These are phyloP conservation scores for Talaromyces trachyspermus DNA, from an alignment of 495 filamentous ascomycete species.

Conservation along the genomic window DNA sequence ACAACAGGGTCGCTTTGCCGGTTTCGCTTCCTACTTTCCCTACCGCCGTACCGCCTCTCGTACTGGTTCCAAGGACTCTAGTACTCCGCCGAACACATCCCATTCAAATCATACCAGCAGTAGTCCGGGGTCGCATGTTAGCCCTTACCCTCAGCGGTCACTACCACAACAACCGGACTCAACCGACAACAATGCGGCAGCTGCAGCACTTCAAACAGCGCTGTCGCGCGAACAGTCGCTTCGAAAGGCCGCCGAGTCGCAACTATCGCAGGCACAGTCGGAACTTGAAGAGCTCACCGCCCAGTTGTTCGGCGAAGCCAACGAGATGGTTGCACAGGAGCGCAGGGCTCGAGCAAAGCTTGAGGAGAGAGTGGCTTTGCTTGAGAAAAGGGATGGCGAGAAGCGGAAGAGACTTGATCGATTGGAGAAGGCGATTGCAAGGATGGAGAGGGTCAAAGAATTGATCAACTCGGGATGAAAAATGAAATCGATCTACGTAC, in stretches of 20 bases:
- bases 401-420: conserved; percentile 63
- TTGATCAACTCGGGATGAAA: conserved; percentile 45
- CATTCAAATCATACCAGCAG: conserved; percentile 16
- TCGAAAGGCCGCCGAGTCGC: conserved; percentile 67
- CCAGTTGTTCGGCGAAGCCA: conserved; percentile 84
- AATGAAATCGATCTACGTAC: no score
- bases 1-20: conserved; percentile 36
- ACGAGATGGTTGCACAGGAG: conserved; percentile 94
- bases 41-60: conserved; percentile 45
- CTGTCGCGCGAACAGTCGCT: conserved; percentile 63
- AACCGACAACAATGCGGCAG: conserved; percentile 21
- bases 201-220: conserved; percentile 57
- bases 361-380: conserved; percentile 62
- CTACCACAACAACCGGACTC: conserved; percentile 8
- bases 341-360: conserved; percentile 70
- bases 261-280: conserved; percentile 58
- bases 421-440: conserved; percentile 70
- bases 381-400: conserved; percentile 64
- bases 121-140: conserved; percentile 15
- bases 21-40: conserved; percentile 61
- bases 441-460: conserved; percentile 66
- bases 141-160: no score
- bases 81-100: conserved; percentile 17
- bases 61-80: conserved; percentile 5
- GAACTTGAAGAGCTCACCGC: conserved; percentile 89